phyloP scores from a whole-genome alignment of 163 green algal genomes.

The Chlamydomonas reinhardtii region DNA sequence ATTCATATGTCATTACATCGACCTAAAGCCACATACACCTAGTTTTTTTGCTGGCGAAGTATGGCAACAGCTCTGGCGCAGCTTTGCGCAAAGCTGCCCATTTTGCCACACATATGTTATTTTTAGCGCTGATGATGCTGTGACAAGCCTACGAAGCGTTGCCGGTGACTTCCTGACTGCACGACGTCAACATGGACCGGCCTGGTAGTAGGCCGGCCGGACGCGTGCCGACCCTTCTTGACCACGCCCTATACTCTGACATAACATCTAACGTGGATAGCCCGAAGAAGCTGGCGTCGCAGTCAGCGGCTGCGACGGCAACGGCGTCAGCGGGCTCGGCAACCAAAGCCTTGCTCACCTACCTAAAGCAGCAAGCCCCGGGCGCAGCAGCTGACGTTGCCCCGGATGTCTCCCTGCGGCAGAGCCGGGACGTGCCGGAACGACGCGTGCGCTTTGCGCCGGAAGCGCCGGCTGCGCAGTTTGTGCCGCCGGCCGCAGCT shows the following conservation, averaged over 20 bases:
- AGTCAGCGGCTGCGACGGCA: not conserved
- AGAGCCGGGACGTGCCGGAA: not conserved
- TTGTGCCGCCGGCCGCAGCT: too few species aligned
- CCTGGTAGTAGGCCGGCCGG: too few species aligned
- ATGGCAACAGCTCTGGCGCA: too few species aligned
- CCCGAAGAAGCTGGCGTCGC: conserved; percentile 1
- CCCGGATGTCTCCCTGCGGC: not conserved
- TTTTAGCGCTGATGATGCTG: too few species aligned
- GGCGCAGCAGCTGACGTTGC: not conserved
- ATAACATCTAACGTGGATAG: conserved; percentile 6
- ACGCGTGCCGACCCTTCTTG: not conserved
- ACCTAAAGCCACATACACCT: too few species aligned
- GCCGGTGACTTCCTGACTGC: too few species aligned
- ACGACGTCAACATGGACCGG: too few species aligned
- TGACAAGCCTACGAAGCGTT: too few species aligned
- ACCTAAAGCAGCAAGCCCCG: not conserved
- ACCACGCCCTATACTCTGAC: conserved; percentile 32
- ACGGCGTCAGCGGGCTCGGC: not conserved
- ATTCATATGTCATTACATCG: too few species aligned
- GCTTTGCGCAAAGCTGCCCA: too few species aligned
- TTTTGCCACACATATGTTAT: too few species aligned
- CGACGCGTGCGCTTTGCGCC: conserved; percentile 9
- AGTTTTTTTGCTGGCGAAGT: too few species aligned
- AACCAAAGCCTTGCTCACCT: conserved; percentile 16
- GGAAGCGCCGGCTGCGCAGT: not conserved